A percentile compares a stretch with the other conserved stretches of the same genome.
Conservation (phyloP, 495 filamentous ascomycete genomes). For the Tuber borchii region DNA sequence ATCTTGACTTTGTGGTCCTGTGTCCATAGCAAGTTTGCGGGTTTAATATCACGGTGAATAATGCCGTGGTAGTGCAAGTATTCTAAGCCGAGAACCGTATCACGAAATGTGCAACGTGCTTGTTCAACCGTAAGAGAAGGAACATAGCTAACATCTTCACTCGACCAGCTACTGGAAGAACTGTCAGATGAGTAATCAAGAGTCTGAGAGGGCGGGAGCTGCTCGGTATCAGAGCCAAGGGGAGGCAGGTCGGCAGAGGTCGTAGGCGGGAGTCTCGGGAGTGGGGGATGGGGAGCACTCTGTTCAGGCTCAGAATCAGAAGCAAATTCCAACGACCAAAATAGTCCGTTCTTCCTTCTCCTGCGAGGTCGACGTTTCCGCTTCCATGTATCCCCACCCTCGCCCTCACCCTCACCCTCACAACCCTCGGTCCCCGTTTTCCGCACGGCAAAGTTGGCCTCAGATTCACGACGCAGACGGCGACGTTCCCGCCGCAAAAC, state of each 20-base stretch:
- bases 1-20: slow-evolving; percentile 86
- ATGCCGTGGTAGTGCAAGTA: slow-evolving; percentile 96
- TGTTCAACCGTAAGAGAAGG: slow-evolving; percentile 82
- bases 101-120: slow-evolving; percentile 80
- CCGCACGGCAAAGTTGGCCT: slow-evolving; percentile 11
- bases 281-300: slow-evolving; percentile 15
- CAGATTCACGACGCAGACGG: slow-evolving; percentile 46
- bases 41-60: slow-evolving; percentile 97
- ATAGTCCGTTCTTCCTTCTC: slow-evolving; percentile 28
- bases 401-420: slow-evolving; percentile 19
- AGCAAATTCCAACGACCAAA: slow-evolving; percentile 42
- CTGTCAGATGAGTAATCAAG: slow-evolving; percentile 50
- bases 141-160: slow-evolving; percentile 83
- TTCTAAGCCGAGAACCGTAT: slow-evolving; percentile 87
- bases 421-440: slow-evolving; percentile 17
- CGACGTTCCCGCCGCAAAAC: slow-evolving; percentile 75
- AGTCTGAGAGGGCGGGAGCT: slow-evolving; percentile 45
- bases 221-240: slow-evolving; percentile 41
- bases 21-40: slow-evolving; percentile 90
- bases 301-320: slow-evolving; percentile 19
- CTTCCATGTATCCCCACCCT: slow-evolving; percentile 16
- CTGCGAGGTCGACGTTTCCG: slow-evolving; percentile 25
- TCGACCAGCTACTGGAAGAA: slow-evolving; percentile 44
- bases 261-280: slow-evolving; percentile 28
- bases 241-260: slow-evolving; percentile 32